Base-by-base conservation (phyloP, 768 basidiomycete species). In the Trametopsis cervina region DNA sequence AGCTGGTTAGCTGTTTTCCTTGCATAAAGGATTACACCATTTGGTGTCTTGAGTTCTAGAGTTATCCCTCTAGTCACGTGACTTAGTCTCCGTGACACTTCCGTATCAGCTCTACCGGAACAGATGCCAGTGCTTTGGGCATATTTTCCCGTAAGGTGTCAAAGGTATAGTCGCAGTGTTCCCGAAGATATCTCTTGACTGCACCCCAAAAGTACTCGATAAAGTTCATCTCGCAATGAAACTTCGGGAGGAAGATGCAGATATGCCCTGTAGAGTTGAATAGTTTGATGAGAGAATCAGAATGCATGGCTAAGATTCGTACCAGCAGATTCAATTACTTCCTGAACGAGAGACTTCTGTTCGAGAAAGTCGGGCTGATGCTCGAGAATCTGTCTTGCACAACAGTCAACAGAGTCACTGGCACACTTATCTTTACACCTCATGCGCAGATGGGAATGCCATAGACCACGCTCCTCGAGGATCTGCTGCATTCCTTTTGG, bases 401-500 rank as follows among this genome's bases (percentile, higher is more conserved):
- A 71, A 51, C 69, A 72, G 26, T 54, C 49, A 18, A 38, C 35
- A 7, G 17, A 15, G 15, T 33, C 29, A 15, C 15, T 15, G 9
- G 15, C 7, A 33, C 29, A 33, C 29, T 7, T 15, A 33, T 33
- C 15, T 15, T 33, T 33, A 15, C 29, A 33, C 15, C 15, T 47
- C 37, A 39, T 47, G 15, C 33, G 45, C 9, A 60, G 49, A 5
- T 51, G 41, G 1, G 20, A 15, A 2, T 44, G 46, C 55, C 56
- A 63, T 2, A 66, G 43, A 2, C 63, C 61, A 23, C 50, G 53
- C 51, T 67, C 66, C 22, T 38, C 18, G 5, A 68, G 58, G 13
- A 68, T 56, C 12, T 35, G n/a, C 43, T 62, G 45, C 46, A 70
- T 63, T 9, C 69, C 69, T 40, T 70, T 70, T 13, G 62, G 61